Conservation (phyloP, 2,329 filamentous ascomycete genomes). For the Penicillium sp. region DNA sequence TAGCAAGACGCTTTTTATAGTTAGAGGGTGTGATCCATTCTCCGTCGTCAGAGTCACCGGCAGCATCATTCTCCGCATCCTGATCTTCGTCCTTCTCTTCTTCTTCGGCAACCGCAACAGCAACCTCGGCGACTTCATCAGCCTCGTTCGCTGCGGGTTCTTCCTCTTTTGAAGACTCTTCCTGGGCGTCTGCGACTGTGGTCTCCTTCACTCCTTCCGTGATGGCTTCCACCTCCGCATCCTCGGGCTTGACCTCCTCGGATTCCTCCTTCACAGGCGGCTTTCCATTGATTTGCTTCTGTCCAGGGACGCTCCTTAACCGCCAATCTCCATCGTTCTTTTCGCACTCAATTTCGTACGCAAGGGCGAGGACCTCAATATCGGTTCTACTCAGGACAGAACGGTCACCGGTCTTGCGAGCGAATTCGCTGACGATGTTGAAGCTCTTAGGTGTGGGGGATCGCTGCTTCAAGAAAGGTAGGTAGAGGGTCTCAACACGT, state of each 20-base stretch:
- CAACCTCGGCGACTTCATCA: slow-evolving; percentile 23
- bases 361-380: slow-evolving; percentile 81
- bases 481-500: slow-evolving; percentile 77
- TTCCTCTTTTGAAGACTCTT: slow-evolving; percentile 24
- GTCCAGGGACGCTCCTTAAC: slow-evolving; percentile 71
- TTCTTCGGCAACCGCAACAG: slow-evolving; percentile 27
- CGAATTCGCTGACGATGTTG: slow-evolving; percentile 77
- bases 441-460: slow-evolving; percentile 73
- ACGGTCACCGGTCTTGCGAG: slow-evolving; percentile 83
- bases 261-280: slow-evolving; percentile 50
- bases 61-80: slow-evolving; percentile 31
- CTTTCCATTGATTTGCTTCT: slow-evolving; percentile 72
- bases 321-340: slow-evolving; percentile 86
- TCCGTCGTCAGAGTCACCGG: slow-evolving; percentile 52
- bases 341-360: slow-evolving; percentile 93
- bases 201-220: slow-evolving; percentile 29
- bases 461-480: slow-evolving; percentile 78
- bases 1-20: slow-evolving; percentile 76
- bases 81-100: slow-evolving; percentile 28
- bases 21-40: slow-evolving; percentile 96
- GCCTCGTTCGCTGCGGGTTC: slow-evolving; percentile 14
- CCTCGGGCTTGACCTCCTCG: slow-evolving; percentile 28
- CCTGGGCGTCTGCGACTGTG: slow-evolving; percentile 26
- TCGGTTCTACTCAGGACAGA: slow-evolving; percentile 85
- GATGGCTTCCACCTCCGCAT: slow-evolving; percentile 29